These are phyloP conservation scores for Monosporascus sp. DNA, from an alignment of 2,329 filamentous ascomycete species.

Conservation along the genomic window DNA sequence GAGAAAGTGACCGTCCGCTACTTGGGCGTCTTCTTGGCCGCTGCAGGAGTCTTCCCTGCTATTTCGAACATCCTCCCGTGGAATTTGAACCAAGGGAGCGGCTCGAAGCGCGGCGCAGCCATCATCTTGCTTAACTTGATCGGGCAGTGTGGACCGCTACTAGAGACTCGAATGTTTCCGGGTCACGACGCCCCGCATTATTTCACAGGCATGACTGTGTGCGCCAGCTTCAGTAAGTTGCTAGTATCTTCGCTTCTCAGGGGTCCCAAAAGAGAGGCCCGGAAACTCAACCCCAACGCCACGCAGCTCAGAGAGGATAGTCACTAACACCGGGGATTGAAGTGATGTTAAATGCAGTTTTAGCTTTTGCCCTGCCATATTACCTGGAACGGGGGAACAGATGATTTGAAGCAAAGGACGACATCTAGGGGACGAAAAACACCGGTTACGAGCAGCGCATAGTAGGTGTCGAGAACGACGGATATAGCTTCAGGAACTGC, in stretches of 20 bases:
- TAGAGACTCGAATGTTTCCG: conserved; percentile 62
- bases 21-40: conserved; percentile 42
- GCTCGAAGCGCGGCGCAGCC: conserved; percentile 59
- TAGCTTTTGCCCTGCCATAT: conserved; percentile 27
- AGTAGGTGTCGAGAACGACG: conserved; percentile 16
- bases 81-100: conserved; percentile 61
- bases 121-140: conserved; percentile 56
- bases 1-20: conserved; percentile 34
- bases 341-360: conserved; percentile 35
- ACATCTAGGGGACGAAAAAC: conserved; percentile 15
- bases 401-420: conserved; percentile 25
- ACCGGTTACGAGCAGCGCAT: conserved; percentile 4
- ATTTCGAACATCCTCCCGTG: conserved; percentile 67
- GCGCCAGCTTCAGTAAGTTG: conserved; percentile 21
- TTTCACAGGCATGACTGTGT: conserved; percentile 33
- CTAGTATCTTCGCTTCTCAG: too few relatives aligned
- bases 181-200: conserved; percentile 31
- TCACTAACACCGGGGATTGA: neutral
- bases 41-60: conserved; percentile 59
- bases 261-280: too few relatives aligned
- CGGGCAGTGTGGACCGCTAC: conserved; percentile 58
- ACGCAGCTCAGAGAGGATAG: conserved; percentile 22
- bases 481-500: conserved; percentile 20
- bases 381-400: conserved; percentile 31
- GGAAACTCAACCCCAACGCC: too few relatives aligned